Base-by-base conservation (phyloP, 192 early-diverging fungal genomes). In the Mortierella antarctica region DNA sequence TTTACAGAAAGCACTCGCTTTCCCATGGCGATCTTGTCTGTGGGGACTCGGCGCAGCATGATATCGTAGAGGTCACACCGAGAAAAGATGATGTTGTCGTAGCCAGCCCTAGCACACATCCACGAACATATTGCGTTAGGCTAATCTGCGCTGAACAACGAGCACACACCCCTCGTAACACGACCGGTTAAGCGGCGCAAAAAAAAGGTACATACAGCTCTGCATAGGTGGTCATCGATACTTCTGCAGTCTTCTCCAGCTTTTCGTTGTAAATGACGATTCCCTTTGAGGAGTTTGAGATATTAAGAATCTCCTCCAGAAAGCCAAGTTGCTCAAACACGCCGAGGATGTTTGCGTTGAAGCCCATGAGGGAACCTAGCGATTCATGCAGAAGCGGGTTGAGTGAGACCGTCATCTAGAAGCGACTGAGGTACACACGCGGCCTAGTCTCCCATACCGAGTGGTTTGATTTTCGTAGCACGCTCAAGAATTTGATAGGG, bases 401-500 rank as follows among this genome's bases (percentile, higher is more conserved):
- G 10, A 2, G 20, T 7, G 20, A 56, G 54, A 18, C 14, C 54
- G 13, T 23, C 18, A 23, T 21, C 20, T 54, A 21, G 21, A 15
- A n/a, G 53, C n/a, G 4, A 56, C 20, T 23, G 7, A 56, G 2
- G 54, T 56, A 17, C 54, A 56, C 0, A 17, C 31, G 31, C 31
- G 31, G 31, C 31, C 31, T 31, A 3, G 31, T 3, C 31, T 31
- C 31, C 31, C 31, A 8, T 56, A 56, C 54, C 54, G 6, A 64
- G 62, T 51, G 46, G 62, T 4, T 45, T 41, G 31, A 64, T 48
- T 9, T 64, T 49, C 17, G 62, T 12, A 23, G 62, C 75, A 7
- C 75, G 60, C 23, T 78, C 75, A 42, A 63, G 59, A 41, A 78
- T 52, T 17, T 70, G 46, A 47, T 63, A 78, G n/a, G 67, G 60